Conservation (phyloP, 257 asterid species). For the Anisodus tanguticus region DNA sequence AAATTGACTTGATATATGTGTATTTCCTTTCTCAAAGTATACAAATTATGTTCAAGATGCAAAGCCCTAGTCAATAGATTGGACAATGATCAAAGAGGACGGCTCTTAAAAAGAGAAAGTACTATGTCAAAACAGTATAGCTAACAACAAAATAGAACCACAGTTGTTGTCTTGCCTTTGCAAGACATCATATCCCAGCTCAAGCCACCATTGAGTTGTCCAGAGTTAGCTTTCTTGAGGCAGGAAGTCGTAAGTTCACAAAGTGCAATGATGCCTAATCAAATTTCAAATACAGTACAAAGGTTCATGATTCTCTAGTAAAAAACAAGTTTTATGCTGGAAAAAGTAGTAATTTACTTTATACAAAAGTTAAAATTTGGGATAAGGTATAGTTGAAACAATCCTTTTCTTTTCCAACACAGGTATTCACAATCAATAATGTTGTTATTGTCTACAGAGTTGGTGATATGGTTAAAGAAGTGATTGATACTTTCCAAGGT, state of each 20-base stretch:
- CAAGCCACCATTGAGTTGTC: constrained; percentile 7
- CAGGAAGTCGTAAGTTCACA: constrained; percentile 16
- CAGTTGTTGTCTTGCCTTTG: background rate
- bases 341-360: background rate
- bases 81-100: constrained; percentile 15
- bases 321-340: background rate
- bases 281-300: background rate
- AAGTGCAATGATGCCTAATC: background rate
- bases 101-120: background rate
- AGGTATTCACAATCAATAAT: background rate
- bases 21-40: background rate
- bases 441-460: background rate
- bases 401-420: constrained; percentile 6
- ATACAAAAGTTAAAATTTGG: constrained; percentile 1
- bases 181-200: background rate
- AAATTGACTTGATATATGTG: background rate
- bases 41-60: background rate
- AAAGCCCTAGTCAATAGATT: background rate
- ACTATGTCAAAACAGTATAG: constrained; percentile 7
- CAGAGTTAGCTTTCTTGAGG: background rate
- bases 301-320: background rate
- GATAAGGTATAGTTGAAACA: background rate
- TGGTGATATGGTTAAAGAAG: constrained; percentile 8
- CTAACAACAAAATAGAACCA: background rate
- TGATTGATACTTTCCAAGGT: background rate